Evolutionary conservation across 2,329 filamentous ascomycete species (phyloP).

Genomic region (Colletotrichum cuscutae): DNA sequence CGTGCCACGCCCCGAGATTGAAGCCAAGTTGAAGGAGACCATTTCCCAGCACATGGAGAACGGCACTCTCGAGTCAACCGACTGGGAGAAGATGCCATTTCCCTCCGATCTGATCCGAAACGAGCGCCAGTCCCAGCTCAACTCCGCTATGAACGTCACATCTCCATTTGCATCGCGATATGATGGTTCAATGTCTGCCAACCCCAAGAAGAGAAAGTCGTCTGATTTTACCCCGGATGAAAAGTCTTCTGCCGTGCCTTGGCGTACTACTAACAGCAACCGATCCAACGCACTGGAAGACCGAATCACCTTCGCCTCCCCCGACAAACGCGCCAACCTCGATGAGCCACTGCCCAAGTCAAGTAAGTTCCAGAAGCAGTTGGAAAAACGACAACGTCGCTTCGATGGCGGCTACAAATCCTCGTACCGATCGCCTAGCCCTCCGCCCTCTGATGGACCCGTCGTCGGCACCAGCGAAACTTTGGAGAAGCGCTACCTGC

Average conservation of each 20-base stretch:
- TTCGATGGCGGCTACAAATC: slow-evolving; percentile 77
- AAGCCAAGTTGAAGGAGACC: slow-evolving; percentile 84
- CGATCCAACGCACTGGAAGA: slow-evolving; percentile 70
- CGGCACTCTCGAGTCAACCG: slow-evolving; percentile 75
- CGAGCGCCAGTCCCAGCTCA: slow-evolving; percentile 68
- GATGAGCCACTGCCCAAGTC: slow-evolving; percentile 57
- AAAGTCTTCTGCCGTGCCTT: slow-evolving; percentile 69
- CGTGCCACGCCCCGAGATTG: slow-evolving; percentile 77
- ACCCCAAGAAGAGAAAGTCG: slow-evolving; percentile 85
- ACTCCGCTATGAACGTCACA: slow-evolving; percentile 45
- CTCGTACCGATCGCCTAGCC: slow-evolving; percentile 65
- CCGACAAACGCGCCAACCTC: slow-evolving; percentile 56
- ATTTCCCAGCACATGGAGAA: slow-evolving; percentile 85
- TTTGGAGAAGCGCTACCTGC: slow-evolving; percentile 94
- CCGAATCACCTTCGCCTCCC: slow-evolving; percentile 73
- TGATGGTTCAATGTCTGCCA: slow-evolving; percentile 42
- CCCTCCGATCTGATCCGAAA: slow-evolving; percentile 85
- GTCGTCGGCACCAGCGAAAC: slow-evolving; percentile 86
- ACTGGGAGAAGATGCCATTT: slow-evolving; percentile 86
- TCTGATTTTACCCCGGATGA: slow-evolving; percentile 68
- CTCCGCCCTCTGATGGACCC: slow-evolving; percentile 71
- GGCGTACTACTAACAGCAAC: slow-evolving; percentile 75
- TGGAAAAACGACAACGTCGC: slow-evolving; percentile 90
- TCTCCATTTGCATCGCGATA: slow-evolving; percentile 38
- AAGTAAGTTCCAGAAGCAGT: slow-evolving; percentile 91